Conservation (phyloP, 495 filamentous ascomycete species). For the Neurospora sp. region DNA sequence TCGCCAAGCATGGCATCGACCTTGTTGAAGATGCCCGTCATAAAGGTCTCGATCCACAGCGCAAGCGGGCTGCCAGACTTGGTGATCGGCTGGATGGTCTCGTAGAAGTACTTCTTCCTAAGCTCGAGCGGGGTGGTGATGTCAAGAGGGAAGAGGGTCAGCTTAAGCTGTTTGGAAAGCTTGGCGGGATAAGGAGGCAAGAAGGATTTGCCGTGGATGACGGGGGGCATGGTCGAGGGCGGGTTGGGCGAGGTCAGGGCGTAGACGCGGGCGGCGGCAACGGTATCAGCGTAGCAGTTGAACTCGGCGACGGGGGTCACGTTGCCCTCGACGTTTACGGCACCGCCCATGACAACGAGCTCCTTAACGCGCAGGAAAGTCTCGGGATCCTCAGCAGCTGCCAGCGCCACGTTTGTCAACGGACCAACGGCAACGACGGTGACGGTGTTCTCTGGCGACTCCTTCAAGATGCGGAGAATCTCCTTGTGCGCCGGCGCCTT, state of each 20-base stretch:
- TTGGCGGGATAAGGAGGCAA: constrained; percentile 58
- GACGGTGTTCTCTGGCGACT: constrained; percentile 72
- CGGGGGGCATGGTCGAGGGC: constrained; percentile 54
- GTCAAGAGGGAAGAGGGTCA: constrained; percentile 81
- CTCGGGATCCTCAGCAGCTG: constrained; percentile 73
- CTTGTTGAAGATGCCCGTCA: constrained; percentile 65
- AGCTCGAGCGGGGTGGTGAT: constrained; percentile 72
- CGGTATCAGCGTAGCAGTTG: constrained; percentile 72
- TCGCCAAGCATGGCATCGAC: constrained; percentile 51
- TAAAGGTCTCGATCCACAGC: constrained; percentile 69
- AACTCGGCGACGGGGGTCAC: constrained; percentile 72
- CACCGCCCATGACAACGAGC: constrained; percentile 93
- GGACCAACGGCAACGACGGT: constrained; percentile 86
- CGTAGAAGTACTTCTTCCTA: constrained; percentile 46
- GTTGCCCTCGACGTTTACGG: constrained; percentile 72
- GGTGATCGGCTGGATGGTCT: constrained; percentile 39
- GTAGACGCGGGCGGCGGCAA: constrained; percentile 79
- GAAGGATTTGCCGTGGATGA: constrained; percentile 24
- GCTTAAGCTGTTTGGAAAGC: constrained; percentile 54
- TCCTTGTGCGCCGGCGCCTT: constrained; percentile 63
- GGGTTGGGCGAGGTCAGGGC: constrained; percentile 80
- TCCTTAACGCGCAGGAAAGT: constrained; percentile 83
- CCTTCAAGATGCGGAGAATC: constrained; percentile 70
- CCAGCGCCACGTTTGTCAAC: constrained; percentile 81
- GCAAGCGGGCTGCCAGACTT: constrained; percentile 64